Base-by-base conservation (phyloP, 2,329 filamentous ascomycete genomes). In the Penicillium sp. region DNA sequence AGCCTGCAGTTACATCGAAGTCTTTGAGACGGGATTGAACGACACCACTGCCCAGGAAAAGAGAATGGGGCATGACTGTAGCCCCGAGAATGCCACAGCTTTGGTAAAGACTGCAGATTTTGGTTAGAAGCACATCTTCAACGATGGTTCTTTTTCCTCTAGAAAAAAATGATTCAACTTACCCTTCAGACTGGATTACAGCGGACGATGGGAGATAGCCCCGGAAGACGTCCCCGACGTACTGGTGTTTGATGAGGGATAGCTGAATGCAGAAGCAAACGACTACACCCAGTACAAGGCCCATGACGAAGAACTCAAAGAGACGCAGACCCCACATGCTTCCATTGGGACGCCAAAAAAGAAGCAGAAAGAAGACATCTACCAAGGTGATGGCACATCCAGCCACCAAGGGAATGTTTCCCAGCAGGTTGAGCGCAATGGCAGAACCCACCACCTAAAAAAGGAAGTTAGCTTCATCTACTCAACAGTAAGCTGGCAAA, bases 51-150 rank as follows among this genome's bases (percentile, higher is more conserved):
- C 75, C 75, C 2, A 78, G 64, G 47, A 76, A 77, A 35, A 78
- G 68, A 22, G 70, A 74, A 52, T 78, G 75, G n/a, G 75, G 75
- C 75, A 78, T 78, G 17, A 78, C 74, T 2, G 71, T 74, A 10
- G 70, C 71, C 22, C 71, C 71, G 11, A 74, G 66, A 37, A 74
- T 73, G 37, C 71, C 71, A 45, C 71, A 73, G 39, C 68, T 71
- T 41, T 76, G 72, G 54, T 75, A 77, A 20, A 78, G 55, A 6
- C 69, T 72, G 39, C 13, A 32, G 3, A 8, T 3, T 18, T 30
- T n/a, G 4, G 25, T 27, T 11, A 27, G 25, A 6, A 11, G 6
- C 4, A 4, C 10, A n/a, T 1, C 6, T n/a, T 11, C 6, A n/a
- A 11, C 5, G 25, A 27, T 6, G n/a, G n/a, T n/a, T n/a, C n/a